Base-by-base conservation (phyloP, 495 filamentous ascomycete genomes). In the Penicillium paradoxum region DNA sequence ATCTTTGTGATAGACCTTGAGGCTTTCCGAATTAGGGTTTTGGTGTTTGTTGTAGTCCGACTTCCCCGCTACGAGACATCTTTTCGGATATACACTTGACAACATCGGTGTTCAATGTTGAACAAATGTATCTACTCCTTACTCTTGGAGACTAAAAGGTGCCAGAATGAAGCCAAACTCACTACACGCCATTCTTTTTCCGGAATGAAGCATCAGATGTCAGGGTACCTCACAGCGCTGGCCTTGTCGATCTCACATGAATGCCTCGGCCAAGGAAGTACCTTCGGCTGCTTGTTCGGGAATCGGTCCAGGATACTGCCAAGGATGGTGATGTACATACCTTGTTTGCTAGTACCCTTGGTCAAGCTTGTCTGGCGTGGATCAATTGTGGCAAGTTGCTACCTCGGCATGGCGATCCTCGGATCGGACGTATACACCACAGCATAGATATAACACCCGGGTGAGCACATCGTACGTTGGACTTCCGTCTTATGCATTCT, bases 191-290 rank as follows among this genome's bases (percentile, higher is more conserved):
- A 41, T 6, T n/a, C 9, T 10, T 13, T 13, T 22, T 41, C 48
- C 48, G 37, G 41, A 30, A 11, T 7, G 27, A 15, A 24, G 18
- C 2, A 50, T 50, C 47, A 51, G 29, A 42, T 33, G 36, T 39
- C 29, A 11, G 44, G 44, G 25, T 37, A 19, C 32, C 45, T 19
- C 41, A n/a, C 19, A 7, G 27, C 25, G 11, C 46, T 49, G 39
- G 46, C 19, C 25, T 29, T 43, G 49, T 51, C 49, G 49, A 51
- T 51, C 49, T 51, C 49, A 51, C 49, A 51, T 51, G 49, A 43
- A 24, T 24, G 39, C 49, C 49, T 51, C 49, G 49, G 49, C 38
- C 37, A 41, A 42, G 38, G 11, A 21, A 42, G 41, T 6, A 37
- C 4, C 22, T 32, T 40, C 19, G 45, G 45, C 36, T 50, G 2